Evolutionary conservation across 306 rosid species (phyloP).

Genomic region (Cucurbita argyrosperma): DNA sequence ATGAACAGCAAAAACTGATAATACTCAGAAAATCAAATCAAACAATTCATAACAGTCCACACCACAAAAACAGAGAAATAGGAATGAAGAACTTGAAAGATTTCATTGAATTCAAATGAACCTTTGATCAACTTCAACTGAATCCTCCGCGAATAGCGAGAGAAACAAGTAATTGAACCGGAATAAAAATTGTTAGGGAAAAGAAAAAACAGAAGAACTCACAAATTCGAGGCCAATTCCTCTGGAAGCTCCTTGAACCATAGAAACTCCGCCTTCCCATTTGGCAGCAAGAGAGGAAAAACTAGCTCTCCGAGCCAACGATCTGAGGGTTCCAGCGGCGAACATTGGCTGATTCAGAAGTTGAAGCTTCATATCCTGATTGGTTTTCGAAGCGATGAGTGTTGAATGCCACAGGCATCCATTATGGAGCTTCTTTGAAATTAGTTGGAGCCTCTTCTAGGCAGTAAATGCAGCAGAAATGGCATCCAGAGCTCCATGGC

Average conservation of each 20-base stretch:
- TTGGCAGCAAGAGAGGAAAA: constrained; percentile 21
- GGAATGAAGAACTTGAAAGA: neutral
- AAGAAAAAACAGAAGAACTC: constrained; percentile 8
- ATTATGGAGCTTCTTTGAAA: neutral
- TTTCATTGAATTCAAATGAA: neutral
- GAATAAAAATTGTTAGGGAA: neutral
- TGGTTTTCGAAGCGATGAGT: neutral
- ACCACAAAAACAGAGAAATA: neutral
- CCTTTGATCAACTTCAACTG: neutral
- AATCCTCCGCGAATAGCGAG: neutral
- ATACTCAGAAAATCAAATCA: neutral
- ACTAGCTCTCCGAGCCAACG: constrained; percentile 5
- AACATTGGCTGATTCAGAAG: constrained; percentile 12
- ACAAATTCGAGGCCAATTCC: constrained; percentile 47
- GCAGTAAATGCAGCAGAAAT: neutral
- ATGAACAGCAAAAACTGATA: neutral
- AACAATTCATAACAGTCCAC: neutral
- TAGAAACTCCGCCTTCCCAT: constrained; percentile 43
- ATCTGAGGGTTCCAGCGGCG: constrained; percentile 3
- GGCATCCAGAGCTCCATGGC: neutral
- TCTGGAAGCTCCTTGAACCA: constrained; percentile 45
- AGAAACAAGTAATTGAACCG: neutral
- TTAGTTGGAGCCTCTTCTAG: neutral
- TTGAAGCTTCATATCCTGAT: neutral
- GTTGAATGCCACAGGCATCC: neutral